These are phyloP conservation scores for Pseudoperonospora humuli DNA, from an alignment of 352 stramenopile species.

Conservation along the genomic window DNA sequence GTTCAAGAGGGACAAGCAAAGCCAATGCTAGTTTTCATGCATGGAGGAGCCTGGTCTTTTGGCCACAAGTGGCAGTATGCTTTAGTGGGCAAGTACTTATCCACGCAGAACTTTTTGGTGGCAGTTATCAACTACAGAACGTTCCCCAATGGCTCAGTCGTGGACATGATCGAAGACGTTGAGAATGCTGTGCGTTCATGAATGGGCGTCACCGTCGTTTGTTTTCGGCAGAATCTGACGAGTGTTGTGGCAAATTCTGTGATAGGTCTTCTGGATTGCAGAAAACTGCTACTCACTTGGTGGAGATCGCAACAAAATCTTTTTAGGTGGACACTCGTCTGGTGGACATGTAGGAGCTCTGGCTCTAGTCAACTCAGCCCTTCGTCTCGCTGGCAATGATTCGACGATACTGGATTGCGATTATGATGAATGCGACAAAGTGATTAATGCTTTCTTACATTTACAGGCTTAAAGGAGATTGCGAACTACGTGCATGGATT, in stretches of 20 bases:
- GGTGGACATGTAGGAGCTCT: conserved; percentile 50
- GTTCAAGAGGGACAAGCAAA: conserved; percentile 13
- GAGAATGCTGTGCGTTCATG: conserved; percentile 43
- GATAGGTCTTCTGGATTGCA: conserved; percentile 49
- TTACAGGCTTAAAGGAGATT: conserved; percentile 18
- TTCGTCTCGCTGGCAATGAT: conserved; percentile 23
- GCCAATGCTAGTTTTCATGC: conserved; percentile 88
- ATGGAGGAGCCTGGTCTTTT: conserved; percentile 84
- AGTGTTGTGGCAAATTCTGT: neutral
- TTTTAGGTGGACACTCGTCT: conserved; percentile 60
- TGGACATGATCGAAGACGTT: conserved; percentile 87
- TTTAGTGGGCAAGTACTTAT: conserved; percentile 52
- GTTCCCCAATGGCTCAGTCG: conserved; percentile 74
- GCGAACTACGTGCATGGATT: conserved; percentile 38
- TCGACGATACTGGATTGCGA: conserved; percentile 6
- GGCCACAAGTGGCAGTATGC: conserved; percentile 76
- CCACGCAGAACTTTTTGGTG: conserved; percentile 58
- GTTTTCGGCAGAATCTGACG: neutral
- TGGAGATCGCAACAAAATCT: conserved; percentile 42
- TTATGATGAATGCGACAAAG: neutral
- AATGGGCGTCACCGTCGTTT: neutral
- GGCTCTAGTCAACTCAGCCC: conserved; percentile 43
- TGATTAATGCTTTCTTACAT: neutral
- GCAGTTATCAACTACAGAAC: conserved; percentile 88
- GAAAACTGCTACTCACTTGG: conserved; percentile 38